A percentile compares a stretch with the other conserved stretches of the same genome.
phyloP scores from a whole-genome alignment of 441 rosid genomes.

The Aleurites moluccanus region DNA sequence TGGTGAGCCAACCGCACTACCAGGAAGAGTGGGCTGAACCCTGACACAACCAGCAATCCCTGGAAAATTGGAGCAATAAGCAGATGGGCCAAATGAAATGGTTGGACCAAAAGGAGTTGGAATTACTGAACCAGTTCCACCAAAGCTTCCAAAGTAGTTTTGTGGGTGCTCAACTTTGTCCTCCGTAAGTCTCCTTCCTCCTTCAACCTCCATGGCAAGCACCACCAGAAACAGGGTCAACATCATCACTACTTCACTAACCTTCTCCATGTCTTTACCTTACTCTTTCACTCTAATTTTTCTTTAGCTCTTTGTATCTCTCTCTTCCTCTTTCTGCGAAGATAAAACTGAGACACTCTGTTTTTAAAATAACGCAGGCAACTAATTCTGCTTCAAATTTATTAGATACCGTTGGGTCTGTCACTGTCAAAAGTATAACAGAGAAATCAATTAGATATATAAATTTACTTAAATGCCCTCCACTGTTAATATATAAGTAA shows the following conservation, averaged over 20 bases:
- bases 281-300: background rate
- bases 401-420: background rate
- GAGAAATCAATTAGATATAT: background rate
- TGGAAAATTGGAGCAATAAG: slow-evolving; percentile 31
- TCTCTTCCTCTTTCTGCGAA: background rate
- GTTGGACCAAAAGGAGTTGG: slow-evolving; percentile 35
- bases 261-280: slow-evolving; percentile 17
- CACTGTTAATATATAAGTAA: background rate
- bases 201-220: slow-evolving; percentile 18
- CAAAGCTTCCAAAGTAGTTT: slow-evolving; percentile 31
- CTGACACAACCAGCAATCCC: slow-evolving; percentile 31
- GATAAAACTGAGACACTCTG: background rate
- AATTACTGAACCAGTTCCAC: slow-evolving; percentile 30
- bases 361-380: too few species aligned
- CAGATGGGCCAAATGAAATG: slow-evolving; percentile 32
- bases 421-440: too few species aligned
- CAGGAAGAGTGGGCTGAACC: slow-evolving; percentile 28
- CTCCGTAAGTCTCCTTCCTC: slow-evolving; percentile 21
- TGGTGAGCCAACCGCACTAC: slow-evolving; percentile 20
- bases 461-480: background rate
- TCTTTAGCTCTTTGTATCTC: background rate
- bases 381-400: background rate
- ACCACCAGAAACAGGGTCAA: slow-evolving; percentile 19
- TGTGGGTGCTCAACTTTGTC: slow-evolving; percentile 27
- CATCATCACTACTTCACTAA: slow-evolving; percentile 22